Evolutionary conservation across 345 rosid species (phyloP).

Genomic region (Boechera retrofracta): DNA sequence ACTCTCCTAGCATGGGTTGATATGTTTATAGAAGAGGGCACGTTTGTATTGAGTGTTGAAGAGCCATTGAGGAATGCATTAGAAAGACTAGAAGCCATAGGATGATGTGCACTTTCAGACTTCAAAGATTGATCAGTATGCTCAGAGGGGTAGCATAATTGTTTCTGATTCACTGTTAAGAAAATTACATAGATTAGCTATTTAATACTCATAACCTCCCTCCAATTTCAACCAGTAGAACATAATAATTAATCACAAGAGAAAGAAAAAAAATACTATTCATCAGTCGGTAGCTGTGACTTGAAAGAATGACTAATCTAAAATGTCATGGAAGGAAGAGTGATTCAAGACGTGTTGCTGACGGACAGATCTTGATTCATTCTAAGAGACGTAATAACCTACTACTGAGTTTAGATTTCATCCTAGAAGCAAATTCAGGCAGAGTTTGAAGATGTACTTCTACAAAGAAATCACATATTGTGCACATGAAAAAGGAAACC

Average conservation of each 20-base stretch:
- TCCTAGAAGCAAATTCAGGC: not conserved
- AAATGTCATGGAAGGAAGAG: not conserved
- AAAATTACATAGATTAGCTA: slow-evolving; percentile 33
- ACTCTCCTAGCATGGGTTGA: slow-evolving; percentile 70
- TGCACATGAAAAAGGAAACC: not conserved
- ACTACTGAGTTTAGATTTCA: slow-evolving; percentile 2
- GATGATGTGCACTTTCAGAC: slow-evolving; percentile 67
- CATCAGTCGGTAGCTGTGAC: not conserved
- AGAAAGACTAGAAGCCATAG: slow-evolving; percentile 56
- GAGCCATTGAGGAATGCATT: slow-evolving; percentile 76
- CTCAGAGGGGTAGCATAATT: slow-evolving; percentile 65
- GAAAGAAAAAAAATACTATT: not conserved
- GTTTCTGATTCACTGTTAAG: slow-evolving; percentile 67
- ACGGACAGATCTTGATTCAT: not conserved
- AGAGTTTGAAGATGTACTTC: slow-evolving; percentile 14
- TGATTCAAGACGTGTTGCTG: not conserved
- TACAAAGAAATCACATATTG: not conserved
- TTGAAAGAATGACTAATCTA: not conserved
- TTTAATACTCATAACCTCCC: not conserved
- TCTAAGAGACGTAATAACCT: slow-evolving; percentile 2
- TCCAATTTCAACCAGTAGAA: not conserved
- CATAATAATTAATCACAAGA: not conserved
- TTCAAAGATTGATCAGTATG: slow-evolving; percentile 57
- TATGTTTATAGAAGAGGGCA: slow-evolving; percentile 69
- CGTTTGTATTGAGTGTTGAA: slow-evolving; percentile 58